Evolutionary conservation across 2,329 filamentous ascomycete species (phyloP), one percentile per base, ranked within the genome.

Genomic region (Emergomyces pasteurianus): DNA sequence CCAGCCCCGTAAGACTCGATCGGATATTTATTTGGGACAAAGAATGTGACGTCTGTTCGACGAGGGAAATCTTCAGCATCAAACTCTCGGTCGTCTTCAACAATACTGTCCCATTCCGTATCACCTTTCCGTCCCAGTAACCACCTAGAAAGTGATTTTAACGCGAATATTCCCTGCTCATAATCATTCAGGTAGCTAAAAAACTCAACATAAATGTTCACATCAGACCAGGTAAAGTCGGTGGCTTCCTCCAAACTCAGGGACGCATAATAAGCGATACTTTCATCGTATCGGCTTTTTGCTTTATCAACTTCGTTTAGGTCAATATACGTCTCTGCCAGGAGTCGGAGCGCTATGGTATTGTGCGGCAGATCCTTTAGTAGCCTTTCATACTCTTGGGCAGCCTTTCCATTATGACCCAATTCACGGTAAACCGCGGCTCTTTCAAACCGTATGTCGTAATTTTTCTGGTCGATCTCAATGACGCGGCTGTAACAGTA

Each of bases 11-110:
- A 96, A 0, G 81, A 77, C 6, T 80, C 77, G 3, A 75, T 69
- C 1, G 81, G 77, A 69, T 83, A 84, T 52, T 73, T 74, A 2
- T 75, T 80, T 4, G 80, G 77, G 9, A 79, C 73, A 70, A 88
- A 96, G 1, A 81, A 81, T 1, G 81, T 73, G 5, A 89, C 80
- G 61, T 80, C 74, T 1, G 78, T 72, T 61, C 92, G 85, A 63
- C 94, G 79, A 14, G 82, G 86, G 23, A 81, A 79, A 68, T 90
- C 84, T 52, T 86, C 81, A 5, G 82, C 74, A 71, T 99, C 94
- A 84, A 91, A 99, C 74, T 99, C 94, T 61, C 91, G 82, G 71
- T 96, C 91, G 70, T 96, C 90, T 5, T 83, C 79, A 36, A 81
- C 78, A 65, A 82, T 80, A 9, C 80, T 71, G 61, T 95, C 87